Evolutionary conservation across 2,329 filamentous ascomycete genomes (phyloP).

Genomic region (Cladosporium sp.): DNA sequence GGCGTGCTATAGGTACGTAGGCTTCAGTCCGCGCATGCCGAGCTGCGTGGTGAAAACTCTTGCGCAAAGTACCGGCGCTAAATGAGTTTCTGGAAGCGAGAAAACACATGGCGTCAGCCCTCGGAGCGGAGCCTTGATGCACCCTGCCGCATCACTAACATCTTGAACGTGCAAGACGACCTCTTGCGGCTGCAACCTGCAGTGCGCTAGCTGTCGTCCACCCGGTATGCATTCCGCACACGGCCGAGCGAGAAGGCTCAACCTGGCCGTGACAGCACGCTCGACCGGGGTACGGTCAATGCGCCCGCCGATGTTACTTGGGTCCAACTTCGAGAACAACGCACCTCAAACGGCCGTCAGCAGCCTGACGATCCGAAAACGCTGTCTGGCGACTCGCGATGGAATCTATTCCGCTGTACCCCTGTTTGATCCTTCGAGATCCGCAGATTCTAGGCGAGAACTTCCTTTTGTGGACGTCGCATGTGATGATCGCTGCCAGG

Average conservation of each 20-base stretch:
- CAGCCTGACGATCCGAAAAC: background rate
- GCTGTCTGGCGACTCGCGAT: background rate
- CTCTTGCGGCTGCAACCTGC: background rate
- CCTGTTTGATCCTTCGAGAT: background rate
- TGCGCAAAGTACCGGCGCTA: constrained; percentile 3
- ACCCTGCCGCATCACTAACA: no score
- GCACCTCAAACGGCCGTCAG: background rate
- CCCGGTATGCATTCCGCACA: no score
- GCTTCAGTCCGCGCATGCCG: no score
- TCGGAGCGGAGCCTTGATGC: background rate
- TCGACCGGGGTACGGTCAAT: background rate
- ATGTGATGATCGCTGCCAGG: no score
- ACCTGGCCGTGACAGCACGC: background rate
- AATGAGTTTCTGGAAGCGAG: constrained; percentile 3
- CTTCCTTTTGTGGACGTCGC: background rate
- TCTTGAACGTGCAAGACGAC: background rate
- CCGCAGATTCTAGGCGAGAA: background rate
- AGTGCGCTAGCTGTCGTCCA: background rate
- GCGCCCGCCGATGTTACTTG: background rate
- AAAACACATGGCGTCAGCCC: background rate
- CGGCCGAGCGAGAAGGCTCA: no score
- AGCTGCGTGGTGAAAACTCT: background rate
- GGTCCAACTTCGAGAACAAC: background rate
- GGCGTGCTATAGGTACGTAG: no score
- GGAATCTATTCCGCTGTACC: no score